phyloP scores from a whole-genome alignment of 2,329 filamentous ascomycete genomes.

The Truncatella angustata region DNA sequence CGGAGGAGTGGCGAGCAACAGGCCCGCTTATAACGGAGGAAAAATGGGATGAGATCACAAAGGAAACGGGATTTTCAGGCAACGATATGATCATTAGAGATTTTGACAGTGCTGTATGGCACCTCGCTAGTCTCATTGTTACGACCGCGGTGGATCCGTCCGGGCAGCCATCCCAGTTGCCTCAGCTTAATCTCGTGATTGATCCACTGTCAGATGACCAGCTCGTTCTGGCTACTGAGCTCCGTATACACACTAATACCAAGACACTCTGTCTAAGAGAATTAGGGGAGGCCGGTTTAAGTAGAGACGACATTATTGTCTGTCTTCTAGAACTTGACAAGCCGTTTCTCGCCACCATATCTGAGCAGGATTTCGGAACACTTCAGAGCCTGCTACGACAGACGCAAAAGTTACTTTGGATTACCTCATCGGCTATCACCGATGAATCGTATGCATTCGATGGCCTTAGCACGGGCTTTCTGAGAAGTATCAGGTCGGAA shows the following conservation, averaged over 20 bases:
- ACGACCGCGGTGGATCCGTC: conserved; percentile 14
- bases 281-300: neutral
- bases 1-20: neutral
- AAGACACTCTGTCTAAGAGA: too few species aligned
- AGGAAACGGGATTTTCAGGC: conserved; percentile 19
- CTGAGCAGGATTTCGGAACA: conserved; percentile 18
- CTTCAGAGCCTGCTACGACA: conserved; percentile 19
- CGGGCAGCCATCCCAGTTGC: neutral
- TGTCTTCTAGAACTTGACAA: conserved; percentile 20
- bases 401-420: conserved; percentile 24
- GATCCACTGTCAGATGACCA: neutral
- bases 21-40: conserved; percentile 9
- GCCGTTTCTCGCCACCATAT: conserved; percentile 21
- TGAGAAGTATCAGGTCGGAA: conserved; percentile 24
- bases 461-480: conserved; percentile 22
- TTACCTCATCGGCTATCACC: conserved; percentile 15
- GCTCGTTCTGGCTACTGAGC: neutral
- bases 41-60: conserved; percentile 18
- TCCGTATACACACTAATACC: too few species aligned
- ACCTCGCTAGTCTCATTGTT: conserved; percentile 23
- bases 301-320: conserved; percentile 14
- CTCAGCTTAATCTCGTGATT: too few species aligned
- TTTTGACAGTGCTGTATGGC: conserved; percentile 15
- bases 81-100: conserved; percentile 22
- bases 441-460: conserved; percentile 15